Evolutionary conservation across 148 eudicot species (phyloP), one percentile per base, ranked within the genome.

Genomic region (Rhododendron kiyosumense): DNA sequence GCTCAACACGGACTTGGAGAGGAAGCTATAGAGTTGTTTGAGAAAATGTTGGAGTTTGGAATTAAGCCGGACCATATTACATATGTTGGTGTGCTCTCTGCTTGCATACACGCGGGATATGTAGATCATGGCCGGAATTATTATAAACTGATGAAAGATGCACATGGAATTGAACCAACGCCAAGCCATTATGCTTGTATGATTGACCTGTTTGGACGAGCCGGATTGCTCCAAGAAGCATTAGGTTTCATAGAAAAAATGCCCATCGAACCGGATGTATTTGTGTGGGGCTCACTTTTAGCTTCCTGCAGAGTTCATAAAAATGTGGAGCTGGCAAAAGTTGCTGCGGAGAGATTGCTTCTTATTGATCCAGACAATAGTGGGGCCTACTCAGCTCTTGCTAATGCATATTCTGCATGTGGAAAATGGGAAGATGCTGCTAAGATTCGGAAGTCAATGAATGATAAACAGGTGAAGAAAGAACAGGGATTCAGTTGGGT

Each of bases 401-500:
- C 91, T n/a, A 90, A 90, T 81, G 85, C 84, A 7, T 90, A 90
- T 78, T 90, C 91, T 77, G 85, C 85, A 6, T 86, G 91, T 69
- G 91, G 89, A 61, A 88, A 87, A 86, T 88, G 91, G 91, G 83
- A 84, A 48, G 89, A 88, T 41, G 91, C 91, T 75, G 91, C 89
- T 46, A 84, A 63, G 79, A 85, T 88, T 61, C 88, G 91, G 83
- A 90, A 90, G 84, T 87, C 87, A 26, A 90, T 90, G 91, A 90
- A 87, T 79, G 87, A 87, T 65, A 89, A 85, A 71, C 79, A 87
- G 84, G 90, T 89, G 65, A 89, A 89, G 86, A 89, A 89, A 87
- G 91, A 89, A n/a, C 89, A 89, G 84, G 91, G 91, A 17, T 79
- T 89, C 22, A 90, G 91, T 78, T 90, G 91, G 91, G 49, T 90